phyloP scores from a whole-genome alignment of 2,329 filamentous ascomycete species.

The Colletotrichum aenigma region DNA sequence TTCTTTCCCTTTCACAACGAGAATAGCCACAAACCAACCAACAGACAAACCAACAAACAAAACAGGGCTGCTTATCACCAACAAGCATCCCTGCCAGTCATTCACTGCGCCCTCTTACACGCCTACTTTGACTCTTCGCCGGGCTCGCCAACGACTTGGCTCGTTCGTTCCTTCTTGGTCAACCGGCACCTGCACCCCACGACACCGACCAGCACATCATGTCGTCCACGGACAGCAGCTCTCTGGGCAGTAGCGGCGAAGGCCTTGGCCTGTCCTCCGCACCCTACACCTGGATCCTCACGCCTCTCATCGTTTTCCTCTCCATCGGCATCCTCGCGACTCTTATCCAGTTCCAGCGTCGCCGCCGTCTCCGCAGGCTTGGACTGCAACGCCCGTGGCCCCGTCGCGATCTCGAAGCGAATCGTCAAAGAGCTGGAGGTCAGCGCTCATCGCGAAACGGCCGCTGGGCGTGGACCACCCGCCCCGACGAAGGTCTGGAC shows the following conservation, averaged over 20 bases:
- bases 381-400: slow-evolving; percentile 13
- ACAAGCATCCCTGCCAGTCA: not conserved
- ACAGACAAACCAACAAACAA: not conserved
- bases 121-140: not conserved
- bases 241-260: not conserved
- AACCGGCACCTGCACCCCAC: not conserved
- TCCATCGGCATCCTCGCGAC: slow-evolving; percentile 40
- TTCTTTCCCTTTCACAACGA: not conserved
- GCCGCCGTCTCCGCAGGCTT: slow-evolving; percentile 29
- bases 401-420: slow-evolving; percentile 25
- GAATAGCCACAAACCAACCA: not conserved
- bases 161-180: not conserved
- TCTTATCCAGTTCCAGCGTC: slow-evolving; percentile 48
- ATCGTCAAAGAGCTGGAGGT: not conserved
- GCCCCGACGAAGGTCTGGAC: slow-evolving; percentile 61
- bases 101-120: not conserved
- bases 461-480: slow-evolving; percentile 25
- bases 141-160: not conserved
- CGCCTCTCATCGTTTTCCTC: slow-evolving; percentile 51
- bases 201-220: not conserved
- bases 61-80: not conserved
- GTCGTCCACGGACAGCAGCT: not conserved
- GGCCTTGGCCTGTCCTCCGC: slow-evolving; percentile 41
- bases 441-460: slow-evolving; percentile 13
- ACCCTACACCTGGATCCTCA: slow-evolving; percentile 62